A percentile compares a stretch with the other conserved stretches of the same genome.
These are phyloP conservation scores for Sherardia arvensis DNA, from an alignment of 257 asterid genomes.

Conservation along the genomic window DNA sequence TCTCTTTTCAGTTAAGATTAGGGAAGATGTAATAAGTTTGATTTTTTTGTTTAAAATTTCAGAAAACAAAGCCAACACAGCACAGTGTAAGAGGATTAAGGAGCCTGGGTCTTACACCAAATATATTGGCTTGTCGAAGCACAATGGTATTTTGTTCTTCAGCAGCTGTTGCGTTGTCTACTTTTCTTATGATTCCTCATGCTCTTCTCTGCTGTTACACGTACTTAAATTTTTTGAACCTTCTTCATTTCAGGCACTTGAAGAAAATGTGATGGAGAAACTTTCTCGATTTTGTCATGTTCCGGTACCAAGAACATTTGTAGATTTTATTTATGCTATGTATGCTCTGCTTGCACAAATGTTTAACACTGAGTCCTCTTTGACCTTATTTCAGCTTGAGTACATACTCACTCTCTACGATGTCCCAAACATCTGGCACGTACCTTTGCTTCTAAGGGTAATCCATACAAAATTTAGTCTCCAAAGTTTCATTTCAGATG, in stretches of 20 bases:
- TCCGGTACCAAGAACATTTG: constrained; percentile 18
- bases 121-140: constrained; percentile 93
- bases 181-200: neutral
- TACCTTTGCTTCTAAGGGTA: constrained; percentile 82
- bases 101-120: constrained; percentile 75
- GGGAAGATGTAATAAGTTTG: neutral
- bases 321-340: neutral
- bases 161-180: neutral
- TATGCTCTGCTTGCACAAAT: neutral
- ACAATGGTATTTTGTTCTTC: constrained; percentile 45
- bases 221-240: constrained; percentile 11
- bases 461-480: constrained; percentile 15
- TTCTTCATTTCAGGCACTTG: constrained; percentile 53
- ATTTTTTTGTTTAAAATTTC: constrained; percentile 20
- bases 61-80: constrained; percentile 98
- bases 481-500: neutral
- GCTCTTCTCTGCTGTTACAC: constrained; percentile 1
- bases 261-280: constrained; percentile 59
- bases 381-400: constrained; percentile 35
- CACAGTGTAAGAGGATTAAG: constrained; percentile 91
- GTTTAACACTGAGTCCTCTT: neutral
- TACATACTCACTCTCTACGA: constrained; percentile 67
- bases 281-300: constrained; percentile 82
- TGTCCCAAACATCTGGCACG: constrained; percentile 84
- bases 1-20: neutral